Percentiles rank a stretch among this genome's conserved stretches.
Evolutionary conservation across 2,329 filamentous ascomycete genomes (phyloP).

Genomic region (Clonostachys solani): DNA sequence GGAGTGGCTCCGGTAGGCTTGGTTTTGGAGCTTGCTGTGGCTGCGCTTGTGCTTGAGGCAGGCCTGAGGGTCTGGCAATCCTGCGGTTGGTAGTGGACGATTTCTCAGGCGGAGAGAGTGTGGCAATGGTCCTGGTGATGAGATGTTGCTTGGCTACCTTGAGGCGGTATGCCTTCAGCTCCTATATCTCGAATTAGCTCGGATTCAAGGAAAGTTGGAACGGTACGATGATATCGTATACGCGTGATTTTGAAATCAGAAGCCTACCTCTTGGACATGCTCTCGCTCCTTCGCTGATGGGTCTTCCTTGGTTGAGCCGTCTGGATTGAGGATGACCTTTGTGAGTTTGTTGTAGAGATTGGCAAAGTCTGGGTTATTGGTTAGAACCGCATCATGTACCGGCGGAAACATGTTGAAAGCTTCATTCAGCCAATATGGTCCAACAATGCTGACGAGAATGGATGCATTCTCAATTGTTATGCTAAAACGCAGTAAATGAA

Average conservation of each 20-base stretch:
- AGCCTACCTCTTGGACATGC: constrained; percentile 40
- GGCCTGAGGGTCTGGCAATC: constrained; percentile 11
- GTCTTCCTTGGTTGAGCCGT: constrained; percentile 53
- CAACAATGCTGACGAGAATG: neutral
- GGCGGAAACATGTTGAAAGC: constrained; percentile 50
- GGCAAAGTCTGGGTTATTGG: constrained; percentile 57
- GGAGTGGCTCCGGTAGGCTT: constrained; percentile 35
- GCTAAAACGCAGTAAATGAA: neutral
- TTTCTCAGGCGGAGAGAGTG: constrained; percentile 26
- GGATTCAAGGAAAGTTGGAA: neutral
- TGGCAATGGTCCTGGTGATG: constrained; percentile 43
- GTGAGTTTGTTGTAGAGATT: constrained; percentile 51
- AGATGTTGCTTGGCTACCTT: constrained; percentile 44
- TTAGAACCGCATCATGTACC: constrained; percentile 47
- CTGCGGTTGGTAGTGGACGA: constrained; percentile 6
- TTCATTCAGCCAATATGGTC: neutral
- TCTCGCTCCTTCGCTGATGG: constrained; percentile 44
- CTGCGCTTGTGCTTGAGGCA: constrained; percentile 11
- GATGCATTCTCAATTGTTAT: neutral
- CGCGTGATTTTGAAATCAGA: neutral
- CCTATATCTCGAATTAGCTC: constrained; percentile 21
- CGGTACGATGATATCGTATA: neutral
- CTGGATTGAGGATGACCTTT: constrained; percentile 47
- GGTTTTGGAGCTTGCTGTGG: constrained; percentile 8
- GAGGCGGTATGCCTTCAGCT: constrained; percentile 43